Evolutionary conservation across 2,329 filamentous ascomycete genomes (phyloP), one percentile per base, ranked within the genome.

Genomic region (Talaromyces islandicus): DNA sequence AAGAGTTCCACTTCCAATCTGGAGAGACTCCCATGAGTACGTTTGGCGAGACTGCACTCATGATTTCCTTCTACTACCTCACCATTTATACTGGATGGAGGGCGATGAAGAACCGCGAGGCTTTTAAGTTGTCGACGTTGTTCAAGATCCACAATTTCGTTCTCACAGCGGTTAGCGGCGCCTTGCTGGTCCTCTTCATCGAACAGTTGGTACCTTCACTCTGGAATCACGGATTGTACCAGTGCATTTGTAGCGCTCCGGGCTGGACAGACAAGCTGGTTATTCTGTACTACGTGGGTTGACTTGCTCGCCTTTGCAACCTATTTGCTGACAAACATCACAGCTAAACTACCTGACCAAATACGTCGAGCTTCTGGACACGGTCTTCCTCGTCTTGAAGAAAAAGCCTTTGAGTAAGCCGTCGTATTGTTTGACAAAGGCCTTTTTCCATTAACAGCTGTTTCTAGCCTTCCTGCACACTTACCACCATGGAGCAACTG

Each of bases 291-390:
- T 96, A 96, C 75, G 91, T 96, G 80, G 67, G 91, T 82, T 2
- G 25, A 57, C 17, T 27, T 29, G 9, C 9, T 4, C 24, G n/a
- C 3, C 17, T 17, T 14, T 21, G 30, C 11, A 6, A 25, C 1
- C 10, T 12, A 46, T 29, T 21, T 25, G 19, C 35, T 54, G 19
- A 55, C 50, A n/a, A 27, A 9, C 25, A 7, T 17, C 27, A 11
- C 70, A 95, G 91, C 83, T 96, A 72, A 96, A 92, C 82, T 96
- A 96, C 80, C 85, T 96, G 48, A 96, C 91, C 77, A 96, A 96
- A 79, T 96, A 94, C 77, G 84, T 96, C 64, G 92, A 96, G 77
- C 83, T 96, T 65, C 80, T 96, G 67, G 92, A 96, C 77, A 96
- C 92, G 60, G 88, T 91, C 71, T 96, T 96, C 83, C 82, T 96